Conservation (phyloP, 441 rosid species). For the Breynia disticha region DNA sequence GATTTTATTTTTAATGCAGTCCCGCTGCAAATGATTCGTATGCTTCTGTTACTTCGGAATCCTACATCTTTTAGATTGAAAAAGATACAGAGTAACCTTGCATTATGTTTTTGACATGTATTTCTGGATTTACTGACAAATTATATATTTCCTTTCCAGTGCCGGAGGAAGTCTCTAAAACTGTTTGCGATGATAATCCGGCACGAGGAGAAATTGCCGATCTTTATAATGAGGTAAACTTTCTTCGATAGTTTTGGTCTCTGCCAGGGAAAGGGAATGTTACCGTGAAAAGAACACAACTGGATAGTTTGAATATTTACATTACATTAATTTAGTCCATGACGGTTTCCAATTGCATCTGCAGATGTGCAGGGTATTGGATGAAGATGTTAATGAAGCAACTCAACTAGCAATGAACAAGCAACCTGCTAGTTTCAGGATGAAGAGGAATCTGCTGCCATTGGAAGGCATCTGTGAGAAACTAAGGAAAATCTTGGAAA, state of each 20-base stretch:
- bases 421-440: slow-evolving; percentile 32
- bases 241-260: background rate
- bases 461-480: slow-evolving; percentile 32
- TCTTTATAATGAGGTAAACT: slow-evolving; percentile 56
- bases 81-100: background rate
- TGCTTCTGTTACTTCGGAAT: too few species aligned
- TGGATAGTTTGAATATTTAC: background rate
- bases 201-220: slow-evolving; percentile 46
- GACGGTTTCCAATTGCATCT: slow-evolving; percentile 8
- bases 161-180: slow-evolving; percentile 44
- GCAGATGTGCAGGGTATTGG: slow-evolving; percentile 62
- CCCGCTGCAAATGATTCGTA: too few species aligned
- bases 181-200: slow-evolving; percentile 52
- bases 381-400: slow-evolving; percentile 40
- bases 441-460: slow-evolving; percentile 43
- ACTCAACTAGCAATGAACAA: slow-evolving; percentile 31
- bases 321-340: background rate
- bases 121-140: too few species aligned
- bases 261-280: background rate
- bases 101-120: background rate
- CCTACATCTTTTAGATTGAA: background rate
- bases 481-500: slow-evolving; percentile 38
- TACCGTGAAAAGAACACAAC: background rate
- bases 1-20: too few species aligned
- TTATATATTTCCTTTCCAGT: slow-evolving; percentile 31